Percentiles rank a stretch among this genome's conserved stretches.
Evolutionary conservation across 2,329 filamentous ascomycete genomes (phyloP).

Genomic region (Aspergillus sp.): DNA sequence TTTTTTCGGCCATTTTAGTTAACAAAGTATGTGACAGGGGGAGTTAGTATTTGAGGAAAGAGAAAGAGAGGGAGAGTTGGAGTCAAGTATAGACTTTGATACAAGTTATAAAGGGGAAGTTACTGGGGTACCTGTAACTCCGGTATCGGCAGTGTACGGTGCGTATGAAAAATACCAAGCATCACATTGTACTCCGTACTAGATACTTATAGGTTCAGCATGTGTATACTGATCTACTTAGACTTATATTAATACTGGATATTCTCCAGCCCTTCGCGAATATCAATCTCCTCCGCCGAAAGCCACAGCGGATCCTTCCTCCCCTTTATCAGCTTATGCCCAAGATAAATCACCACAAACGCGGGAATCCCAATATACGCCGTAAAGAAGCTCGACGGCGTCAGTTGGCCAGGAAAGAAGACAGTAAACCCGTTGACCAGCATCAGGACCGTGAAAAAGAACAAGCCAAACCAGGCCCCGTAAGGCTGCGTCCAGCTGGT

Average conservation of each 20-base stretch:
- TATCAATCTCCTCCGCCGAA: background rate
- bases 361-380: background rate
- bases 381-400: background rate
- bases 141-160: too few species aligned
- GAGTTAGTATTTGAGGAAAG: too few species aligned
- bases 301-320: background rate
- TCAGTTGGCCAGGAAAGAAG: background rate
- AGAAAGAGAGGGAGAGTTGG: too few species aligned
- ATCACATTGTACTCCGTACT: too few species aligned
- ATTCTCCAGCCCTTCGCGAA: background rate
- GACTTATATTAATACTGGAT: background rate
- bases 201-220: too few species aligned
- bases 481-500: background rate
- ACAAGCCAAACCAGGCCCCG: background rate
- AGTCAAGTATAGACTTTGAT: too few species aligned
- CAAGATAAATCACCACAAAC: background rate
- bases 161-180: too few species aligned
- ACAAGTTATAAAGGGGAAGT: too few species aligned
- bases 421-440: background rate
- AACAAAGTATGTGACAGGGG: too few species aligned
- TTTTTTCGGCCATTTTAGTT: constrained; percentile 8
- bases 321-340: background rate
- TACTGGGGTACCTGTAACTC: too few species aligned
- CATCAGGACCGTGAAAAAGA: background rate
- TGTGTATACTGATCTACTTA: too few species aligned